These are phyloP conservation scores for Boletus patriciae DNA, from an alignment of 768 basidiomycete species.

Conservation along the genomic window DNA sequence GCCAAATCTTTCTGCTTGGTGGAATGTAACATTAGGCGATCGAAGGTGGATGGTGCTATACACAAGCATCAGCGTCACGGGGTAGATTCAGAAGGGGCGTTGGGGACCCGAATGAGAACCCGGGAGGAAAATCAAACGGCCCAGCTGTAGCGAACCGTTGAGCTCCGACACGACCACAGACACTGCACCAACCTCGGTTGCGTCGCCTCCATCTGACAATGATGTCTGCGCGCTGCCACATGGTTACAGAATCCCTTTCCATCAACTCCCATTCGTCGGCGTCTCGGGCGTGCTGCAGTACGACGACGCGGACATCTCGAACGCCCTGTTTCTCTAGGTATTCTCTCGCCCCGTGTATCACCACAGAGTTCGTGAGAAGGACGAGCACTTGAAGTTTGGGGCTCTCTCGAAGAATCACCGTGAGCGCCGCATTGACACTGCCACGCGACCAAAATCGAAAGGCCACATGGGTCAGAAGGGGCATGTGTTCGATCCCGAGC, in stretches of 20 bases:
- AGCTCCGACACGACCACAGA: not conserved
- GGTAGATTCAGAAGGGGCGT: not conserved
- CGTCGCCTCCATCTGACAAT: conserved; percentile 16
- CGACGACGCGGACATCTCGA: conserved; percentile 14
- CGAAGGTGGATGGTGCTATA: not conserved
- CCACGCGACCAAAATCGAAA: conserved; percentile 21
- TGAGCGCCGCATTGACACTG: conserved; percentile 3
- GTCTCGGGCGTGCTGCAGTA: conserved; percentile 13
- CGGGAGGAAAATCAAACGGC: conserved; percentile 11
- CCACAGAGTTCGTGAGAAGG: conserved; percentile 9
- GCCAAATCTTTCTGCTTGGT: too few species aligned
- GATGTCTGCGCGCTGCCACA: conserved; percentile 15
- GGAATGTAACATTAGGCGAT: not conserved
- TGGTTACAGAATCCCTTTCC: conserved; percentile 4
- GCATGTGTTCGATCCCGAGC: conserved; percentile 16
- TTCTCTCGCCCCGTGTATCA: not conserved
- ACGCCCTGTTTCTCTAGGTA: conserved; percentile 15
- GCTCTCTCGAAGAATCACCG: conserved; percentile 5
- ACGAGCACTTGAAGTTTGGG: conserved; percentile 8
- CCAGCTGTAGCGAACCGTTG: conserved; percentile 1
- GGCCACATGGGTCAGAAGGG: conserved; percentile 11
- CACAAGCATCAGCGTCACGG: not conserved
- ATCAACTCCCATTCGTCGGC: conserved; percentile 16
- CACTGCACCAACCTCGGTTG: conserved; percentile 6
- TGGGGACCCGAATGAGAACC: not conserved